phyloP scores from a whole-genome alignment of 208 protist species.

The Jaenimonas drosophilae region DNA sequence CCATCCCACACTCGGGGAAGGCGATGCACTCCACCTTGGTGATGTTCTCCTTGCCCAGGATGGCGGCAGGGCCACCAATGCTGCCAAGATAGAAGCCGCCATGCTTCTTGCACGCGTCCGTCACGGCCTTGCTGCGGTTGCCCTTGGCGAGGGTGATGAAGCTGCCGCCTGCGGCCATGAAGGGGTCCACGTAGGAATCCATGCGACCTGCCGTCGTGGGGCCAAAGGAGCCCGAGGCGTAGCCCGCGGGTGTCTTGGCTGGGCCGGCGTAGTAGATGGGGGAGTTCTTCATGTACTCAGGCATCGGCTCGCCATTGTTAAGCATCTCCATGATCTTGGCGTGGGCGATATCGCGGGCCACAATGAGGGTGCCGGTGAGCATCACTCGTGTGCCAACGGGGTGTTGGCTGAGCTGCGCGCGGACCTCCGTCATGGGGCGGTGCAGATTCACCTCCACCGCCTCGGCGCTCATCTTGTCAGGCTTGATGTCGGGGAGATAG shows the following conservation, averaged over 20 bases:
- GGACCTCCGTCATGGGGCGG: conserved; percentile 82
- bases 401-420: conserved; percentile 69
- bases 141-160: conserved; percentile 95
- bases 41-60: conserved; percentile 90
- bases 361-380: conserved; percentile 93
- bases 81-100: conserved; percentile 97
- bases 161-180: conserved; percentile 88
- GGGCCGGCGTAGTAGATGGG: conserved; percentile 96
- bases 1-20: conserved; percentile 89
- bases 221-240: conserved; percentile 95
- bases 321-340: conserved; percentile 90
- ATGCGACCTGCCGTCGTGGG: conserved; percentile 96
- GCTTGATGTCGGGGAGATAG: conserved; percentile 85
- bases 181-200: conserved; percentile 93
- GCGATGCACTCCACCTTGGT: conserved; percentile 90
- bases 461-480: conserved; percentile 17
- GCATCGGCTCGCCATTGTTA: conserved; percentile 70
- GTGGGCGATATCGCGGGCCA: conserved; percentile 97
- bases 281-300: conserved; percentile 91
- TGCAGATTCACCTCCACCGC: conserved; percentile 86
- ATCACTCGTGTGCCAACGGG: conserved; percentile 86
- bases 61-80: conserved; percentile 95
- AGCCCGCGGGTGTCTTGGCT: conserved; percentile 93
- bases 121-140: conserved; percentile 91
- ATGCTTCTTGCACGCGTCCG: conserved; percentile 92